These are phyloP conservation scores for Kitagawia praeruptora DNA, from an alignment of 129 eudicot species.

Conservation along the genomic window DNA sequence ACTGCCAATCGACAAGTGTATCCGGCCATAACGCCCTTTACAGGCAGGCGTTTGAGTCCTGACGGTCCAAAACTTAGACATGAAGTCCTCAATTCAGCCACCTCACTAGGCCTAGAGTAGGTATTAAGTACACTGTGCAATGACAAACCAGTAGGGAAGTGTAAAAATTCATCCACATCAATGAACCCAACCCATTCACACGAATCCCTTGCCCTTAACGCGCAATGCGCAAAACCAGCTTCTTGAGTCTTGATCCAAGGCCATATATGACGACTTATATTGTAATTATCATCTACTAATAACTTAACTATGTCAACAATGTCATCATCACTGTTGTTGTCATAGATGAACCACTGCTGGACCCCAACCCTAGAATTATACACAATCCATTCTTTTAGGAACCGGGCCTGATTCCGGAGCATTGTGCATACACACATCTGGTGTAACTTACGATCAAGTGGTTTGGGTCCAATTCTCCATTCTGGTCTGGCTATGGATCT, in stretches of 20 bases:
- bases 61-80: constrained; percentile 85
- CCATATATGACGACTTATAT: constrained; percentile 53
- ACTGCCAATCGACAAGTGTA: constrained; percentile 57
- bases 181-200: constrained; percentile 82
- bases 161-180: constrained; percentile 76
- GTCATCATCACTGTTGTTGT: constrained; percentile 58
- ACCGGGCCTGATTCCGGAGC: constrained; percentile 66
- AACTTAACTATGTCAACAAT: constrained; percentile 30
- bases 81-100: constrained; percentile 46
- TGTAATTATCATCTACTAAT: constrained; percentile 22
- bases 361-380: constrained; percentile 66
- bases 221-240: constrained; percentile 86
- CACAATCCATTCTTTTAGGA: constrained; percentile 63
- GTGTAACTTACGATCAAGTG: constrained; percentile 13
- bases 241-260: constrained; percentile 92
- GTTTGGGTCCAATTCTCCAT: constrained; percentile 1
- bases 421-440: constrained; percentile 67
- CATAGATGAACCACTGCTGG: constrained; percentile 59
- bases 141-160: constrained; percentile 26
- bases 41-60: constrained; percentile 36
- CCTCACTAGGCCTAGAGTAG: no score
- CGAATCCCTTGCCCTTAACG: constrained; percentile 42
- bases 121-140: constrained; percentile 28
- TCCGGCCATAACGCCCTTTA: constrained; percentile 51
- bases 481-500: constrained; percentile 48